These are phyloP conservation scores for Mycena floridula DNA, from an alignment of 768 basidiomycete species.

Conservation along the genomic window DNA sequence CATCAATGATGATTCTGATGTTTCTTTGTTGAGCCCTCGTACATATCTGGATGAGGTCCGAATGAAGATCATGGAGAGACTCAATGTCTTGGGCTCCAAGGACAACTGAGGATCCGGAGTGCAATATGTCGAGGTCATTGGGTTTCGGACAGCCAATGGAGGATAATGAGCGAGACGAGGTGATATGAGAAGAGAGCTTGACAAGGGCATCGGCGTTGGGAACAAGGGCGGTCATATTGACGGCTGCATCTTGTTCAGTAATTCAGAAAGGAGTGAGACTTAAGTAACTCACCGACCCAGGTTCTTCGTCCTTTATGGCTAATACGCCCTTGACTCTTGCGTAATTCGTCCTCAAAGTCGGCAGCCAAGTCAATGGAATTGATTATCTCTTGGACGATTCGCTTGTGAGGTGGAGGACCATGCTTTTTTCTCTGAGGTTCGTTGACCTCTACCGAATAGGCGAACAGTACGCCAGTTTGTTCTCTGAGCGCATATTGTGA, in stretches of 20 bases:
- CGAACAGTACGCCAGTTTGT: slow-evolving; percentile 74
- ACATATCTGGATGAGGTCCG: slow-evolving; percentile 62
- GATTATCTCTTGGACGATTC: slow-evolving; percentile 70
- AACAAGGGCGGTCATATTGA: slow-evolving; percentile 59
- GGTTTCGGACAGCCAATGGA: slow-evolving; percentile 66
- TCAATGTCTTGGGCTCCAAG: slow-evolving; percentile 52
- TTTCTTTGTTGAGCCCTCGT: slow-evolving; percentile 50
- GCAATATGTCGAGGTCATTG: slow-evolving; percentile 53
- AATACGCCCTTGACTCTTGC: no score
- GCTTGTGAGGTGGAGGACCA: slow-evolving; percentile 41
- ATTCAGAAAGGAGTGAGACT: slow-evolving; percentile 24
- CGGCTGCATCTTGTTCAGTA: not conserved
- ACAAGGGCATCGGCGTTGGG: slow-evolving; percentile 55
- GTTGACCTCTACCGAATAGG: slow-evolving; percentile 84
- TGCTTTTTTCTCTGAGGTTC: slow-evolving; percentile 39
- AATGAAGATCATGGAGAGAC: slow-evolving; percentile 54
- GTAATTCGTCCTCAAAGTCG: slow-evolving; percentile 63
- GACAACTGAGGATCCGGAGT: slow-evolving; percentile 11
- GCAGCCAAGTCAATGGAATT: slow-evolving; percentile 73
- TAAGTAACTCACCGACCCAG: slow-evolving; percentile 85
- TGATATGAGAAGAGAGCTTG: slow-evolving; percentile 55
- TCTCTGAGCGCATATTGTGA: slow-evolving; percentile 49
- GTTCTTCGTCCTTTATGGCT: slow-evolving; percentile 43
- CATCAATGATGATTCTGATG: slow-evolving; percentile 75
- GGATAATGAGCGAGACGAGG: slow-evolving; percentile 39